phyloP scores from a whole-genome alignment of 805 yeast species.

The Candida lessepsii region DNA sequence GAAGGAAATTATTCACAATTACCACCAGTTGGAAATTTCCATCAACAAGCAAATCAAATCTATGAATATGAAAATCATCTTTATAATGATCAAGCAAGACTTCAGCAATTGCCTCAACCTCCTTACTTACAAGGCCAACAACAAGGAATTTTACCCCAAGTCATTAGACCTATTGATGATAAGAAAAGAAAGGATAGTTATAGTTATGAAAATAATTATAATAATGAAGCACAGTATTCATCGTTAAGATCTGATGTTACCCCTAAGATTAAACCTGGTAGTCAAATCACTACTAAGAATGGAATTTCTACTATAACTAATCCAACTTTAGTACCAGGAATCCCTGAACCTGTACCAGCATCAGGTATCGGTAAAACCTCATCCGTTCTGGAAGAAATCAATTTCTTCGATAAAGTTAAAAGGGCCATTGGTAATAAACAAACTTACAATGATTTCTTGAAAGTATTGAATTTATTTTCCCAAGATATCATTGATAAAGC shows the following conservation, averaged over 20 bases:
- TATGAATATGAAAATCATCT: slow-evolving; percentile 1
- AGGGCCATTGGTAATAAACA: slow-evolving; percentile 85
- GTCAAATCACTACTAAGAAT: slow-evolving; percentile 13
- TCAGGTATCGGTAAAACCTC: slow-evolving; percentile 47
- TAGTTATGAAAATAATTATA: slow-evolving; percentile 30
- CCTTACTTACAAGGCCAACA: not conserved
- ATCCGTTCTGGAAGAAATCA: slow-evolving; percentile 76
- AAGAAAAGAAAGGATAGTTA: slow-evolving; percentile 29
- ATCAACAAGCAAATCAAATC: slow-evolving; percentile 22
- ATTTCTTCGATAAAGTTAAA: slow-evolving; percentile 90
- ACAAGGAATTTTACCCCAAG: slow-evolving; percentile 1
- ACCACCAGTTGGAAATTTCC: slow-evolving; percentile 89
- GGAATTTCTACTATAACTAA: slow-evolving; percentile 34
- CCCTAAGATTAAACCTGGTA: slow-evolving; percentile 19
- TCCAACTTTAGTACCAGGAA: slow-evolving; percentile 79
- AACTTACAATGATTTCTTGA: slow-evolving; percentile 88
- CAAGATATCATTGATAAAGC: slow-evolving; percentile 86
- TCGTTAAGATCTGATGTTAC: slow-evolving; percentile 40
- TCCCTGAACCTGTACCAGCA: slow-evolving; percentile 76
- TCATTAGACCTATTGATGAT: slow-evolving; percentile 14
- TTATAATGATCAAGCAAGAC: not conserved
- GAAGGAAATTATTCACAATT: slow-evolving; percentile 48
- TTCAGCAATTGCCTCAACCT: slow-evolving; percentile 3
- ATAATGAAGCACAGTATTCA: slow-evolving; percentile 47
- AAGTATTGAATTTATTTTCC: slow-evolving; percentile 80